Evolutionary conservation across 2,329 filamentous ascomycete genomes (phyloP), one percentile per base, ranked within the genome.

Genomic region (Periconia sp.): DNA sequence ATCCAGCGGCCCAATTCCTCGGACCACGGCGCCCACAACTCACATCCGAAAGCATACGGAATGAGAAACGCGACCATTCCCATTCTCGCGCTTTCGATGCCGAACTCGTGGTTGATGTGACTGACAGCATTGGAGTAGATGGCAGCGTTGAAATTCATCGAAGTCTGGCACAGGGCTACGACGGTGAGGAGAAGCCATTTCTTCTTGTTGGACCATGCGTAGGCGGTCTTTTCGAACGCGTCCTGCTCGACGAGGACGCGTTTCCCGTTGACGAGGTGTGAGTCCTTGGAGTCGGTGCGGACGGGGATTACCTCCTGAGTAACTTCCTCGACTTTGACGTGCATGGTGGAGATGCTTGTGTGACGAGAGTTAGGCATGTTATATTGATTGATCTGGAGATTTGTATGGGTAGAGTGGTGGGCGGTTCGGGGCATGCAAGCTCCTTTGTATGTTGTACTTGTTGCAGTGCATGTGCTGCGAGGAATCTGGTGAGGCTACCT

Each of bases 11-110:
- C 89, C 42, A 90, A 77, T 59, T 94, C 89, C 65, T 94, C 89
- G 25, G 83, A 87, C 87, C 88, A 79, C 55, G 22, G 89, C 0
- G 89, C 89, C 89, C 89, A 94, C 0, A 92, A 77, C 67, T 94
- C 89, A 65, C 89, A 94, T 17, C 89, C 89, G 61, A 94, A 90
- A 21, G 88, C 89, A 63, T 94, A 94, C 2, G 85, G 67, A 30
- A 94, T 79, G 32, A 94, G 72, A 72, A 92, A 94, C 53, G 90
- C 83, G 73, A 87, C 85, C 55, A 88, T 86, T 59, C 88, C 89
- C 6, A 55, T 51, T 24, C 72, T 52, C 64, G 75, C 52, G 68
- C 74, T 41, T 56, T 65, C 85, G 49, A 91, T 82, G 37, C 72
- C 56, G 58, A 88, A 92, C 45, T 89, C 76, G 16, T 84, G 72